These are phyloP conservation scores for Wickerhamomyces silvicola DNA, from an alignment of 805 yeast species.

Conservation along the genomic window DNA sequence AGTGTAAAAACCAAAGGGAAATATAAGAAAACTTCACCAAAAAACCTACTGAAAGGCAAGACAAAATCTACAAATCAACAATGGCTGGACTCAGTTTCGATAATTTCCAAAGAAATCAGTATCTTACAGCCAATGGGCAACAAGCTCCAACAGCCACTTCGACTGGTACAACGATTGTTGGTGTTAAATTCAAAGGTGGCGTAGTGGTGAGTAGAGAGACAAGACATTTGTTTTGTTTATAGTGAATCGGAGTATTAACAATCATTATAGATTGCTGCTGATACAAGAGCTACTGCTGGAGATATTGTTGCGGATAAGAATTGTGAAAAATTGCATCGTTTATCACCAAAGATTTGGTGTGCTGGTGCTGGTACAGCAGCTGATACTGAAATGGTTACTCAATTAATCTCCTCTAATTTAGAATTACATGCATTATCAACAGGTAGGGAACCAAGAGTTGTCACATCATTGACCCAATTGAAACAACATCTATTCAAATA, in stretches of 20 bases:
- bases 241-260: not conserved
- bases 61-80: conserved; percentile 1
- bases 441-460: conserved; percentile 85
- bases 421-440: conserved; percentile 85
- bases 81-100: conserved; percentile 94
- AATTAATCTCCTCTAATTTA: conserved; percentile 80
- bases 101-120: conserved; percentile 84
- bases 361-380: conserved; percentile 99
- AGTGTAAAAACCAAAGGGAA: not conserved
- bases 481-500: conserved; percentile 95
- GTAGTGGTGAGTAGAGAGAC: conserved; percentile 45
- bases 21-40: not conserved
- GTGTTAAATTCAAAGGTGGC: conserved; percentile 88
- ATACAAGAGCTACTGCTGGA: conserved; percentile 97
- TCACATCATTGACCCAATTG: conserved; percentile 84
- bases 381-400: conserved; percentile 97
- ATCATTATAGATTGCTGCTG: conserved; percentile 73
- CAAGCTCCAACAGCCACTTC: conserved; percentile 86
- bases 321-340: conserved; percentile 88
- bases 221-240: not conserved
- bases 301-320: conserved; percentile 96
- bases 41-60: not conserved
- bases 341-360: conserved; percentile 94
- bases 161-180: conserved; percentile 99
- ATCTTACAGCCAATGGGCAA: conserved; percentile 63